These are phyloP conservation scores for Xylaria acuta DNA, from an alignment of 495 filamentous ascomycete genomes.

Conservation along the genomic window DNA sequence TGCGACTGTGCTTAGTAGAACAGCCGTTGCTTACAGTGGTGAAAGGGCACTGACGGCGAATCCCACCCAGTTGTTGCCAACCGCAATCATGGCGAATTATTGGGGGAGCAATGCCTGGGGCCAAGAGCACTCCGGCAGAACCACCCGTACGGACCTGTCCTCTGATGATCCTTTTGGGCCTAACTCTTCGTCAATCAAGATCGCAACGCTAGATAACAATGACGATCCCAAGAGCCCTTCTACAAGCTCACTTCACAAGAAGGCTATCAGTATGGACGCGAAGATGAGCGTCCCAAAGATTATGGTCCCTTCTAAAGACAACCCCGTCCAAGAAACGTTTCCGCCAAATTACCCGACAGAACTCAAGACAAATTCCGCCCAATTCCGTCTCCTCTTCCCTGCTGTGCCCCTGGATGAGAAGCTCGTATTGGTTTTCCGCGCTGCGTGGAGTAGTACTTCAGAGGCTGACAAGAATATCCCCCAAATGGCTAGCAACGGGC, in stretches of 20 bases:
- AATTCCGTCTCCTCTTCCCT: conserved; percentile 91
- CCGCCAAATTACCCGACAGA: conserved; percentile 83
- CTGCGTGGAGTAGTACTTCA: conserved; percentile 57
- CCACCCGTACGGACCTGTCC: conserved; percentile 43
- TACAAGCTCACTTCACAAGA: conserved; percentile 64
- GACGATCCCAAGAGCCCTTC: conserved; percentile 32
- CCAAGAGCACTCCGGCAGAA: conserved; percentile 66
- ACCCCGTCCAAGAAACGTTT: conserved; percentile 62
- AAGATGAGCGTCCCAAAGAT: conserved; percentile 49
- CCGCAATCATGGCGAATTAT: conserved; percentile 86
- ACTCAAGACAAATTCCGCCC: conserved; percentile 86
- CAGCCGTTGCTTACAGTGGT: conserved; percentile 80
- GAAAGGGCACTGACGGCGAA: conserved; percentile 72
- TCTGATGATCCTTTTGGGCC: conserved; percentile 57
- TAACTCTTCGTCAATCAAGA: conserved; percentile 43
- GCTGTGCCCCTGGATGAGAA: conserved; percentile 74
- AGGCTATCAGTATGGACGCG: conserved; percentile 79
- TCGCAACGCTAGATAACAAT: conserved; percentile 44
- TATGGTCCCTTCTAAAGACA: conserved; percentile 51
- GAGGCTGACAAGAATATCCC: conserved; percentile 43
- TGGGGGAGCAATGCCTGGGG: conserved; percentile 91
- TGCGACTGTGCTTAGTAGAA: conserved; percentile 85
- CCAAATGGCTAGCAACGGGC: conserved; percentile 64
- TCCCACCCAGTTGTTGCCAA: conserved; percentile 73
- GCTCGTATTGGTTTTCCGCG: conserved; percentile 71